These are phyloP conservation scores for Candida nitratophila DNA, from an alignment of 805 yeast species.

Conservation along the genomic window DNA sequence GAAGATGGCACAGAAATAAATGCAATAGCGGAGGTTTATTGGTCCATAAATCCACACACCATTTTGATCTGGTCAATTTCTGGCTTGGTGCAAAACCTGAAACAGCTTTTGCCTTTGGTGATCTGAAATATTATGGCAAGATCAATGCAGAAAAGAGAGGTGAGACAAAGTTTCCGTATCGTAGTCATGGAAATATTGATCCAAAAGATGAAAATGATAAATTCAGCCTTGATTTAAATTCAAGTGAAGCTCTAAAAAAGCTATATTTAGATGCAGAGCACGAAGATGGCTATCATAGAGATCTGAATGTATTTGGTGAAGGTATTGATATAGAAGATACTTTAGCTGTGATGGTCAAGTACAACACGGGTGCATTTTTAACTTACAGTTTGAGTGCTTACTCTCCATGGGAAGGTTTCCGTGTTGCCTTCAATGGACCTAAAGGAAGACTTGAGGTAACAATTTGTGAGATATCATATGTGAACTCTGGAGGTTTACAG, in stretches of 20 bases:
- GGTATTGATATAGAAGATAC: constrained; percentile 4
- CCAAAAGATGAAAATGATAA: neutral
- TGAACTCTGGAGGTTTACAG: constrained; percentile 3
- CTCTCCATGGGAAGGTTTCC: constrained; percentile 4
- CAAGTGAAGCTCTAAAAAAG: neutral
- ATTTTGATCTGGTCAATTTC: constrained; percentile 2
- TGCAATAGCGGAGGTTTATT: constrained; percentile 2
- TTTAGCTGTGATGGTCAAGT: constrained; percentile 1
- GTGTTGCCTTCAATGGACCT: constrained; percentile 2
- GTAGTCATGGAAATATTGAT: neutral
- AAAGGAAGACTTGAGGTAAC: constrained; percentile 3
- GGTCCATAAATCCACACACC: constrained; percentile 3
- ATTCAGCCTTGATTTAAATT: constrained; percentile 1
- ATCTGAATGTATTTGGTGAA: constrained; percentile 3
- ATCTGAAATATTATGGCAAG: constrained; percentile 3
- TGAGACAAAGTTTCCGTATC: constrained; percentile 1
- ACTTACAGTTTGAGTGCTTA: constrained; percentile 2
- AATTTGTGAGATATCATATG: constrained; percentile 2
- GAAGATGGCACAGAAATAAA: constrained; percentile 5
- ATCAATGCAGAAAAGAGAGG: constrained; percentile 3
- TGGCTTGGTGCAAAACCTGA: constrained; percentile 4
- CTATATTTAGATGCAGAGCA: constrained; percentile 2
- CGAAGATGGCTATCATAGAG: constrained; percentile 3
- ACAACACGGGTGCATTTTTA: constrained; percentile 2
- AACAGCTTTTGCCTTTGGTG: constrained; percentile 4